These are phyloP conservation scores for Rhodomyrtus tomentosa DNA, from an alignment of 345 rosid species.

Conservation along the genomic window DNA sequence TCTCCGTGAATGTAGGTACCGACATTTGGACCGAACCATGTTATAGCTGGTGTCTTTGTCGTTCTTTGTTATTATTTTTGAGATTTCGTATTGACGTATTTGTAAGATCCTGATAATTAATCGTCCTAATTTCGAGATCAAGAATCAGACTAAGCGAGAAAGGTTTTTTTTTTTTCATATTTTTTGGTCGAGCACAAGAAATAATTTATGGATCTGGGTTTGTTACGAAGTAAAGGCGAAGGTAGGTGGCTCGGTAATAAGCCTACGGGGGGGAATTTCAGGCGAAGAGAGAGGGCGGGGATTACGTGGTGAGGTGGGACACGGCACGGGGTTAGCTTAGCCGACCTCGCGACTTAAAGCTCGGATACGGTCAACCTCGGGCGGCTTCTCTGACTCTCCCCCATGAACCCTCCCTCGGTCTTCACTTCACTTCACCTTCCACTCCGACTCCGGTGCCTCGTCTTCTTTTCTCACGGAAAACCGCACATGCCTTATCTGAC, in stretches of 20 bases:
- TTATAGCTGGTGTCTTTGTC: too few relatives aligned
- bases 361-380: not conserved
- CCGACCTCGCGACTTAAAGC: not conserved
- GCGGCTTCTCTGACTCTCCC: not conserved
- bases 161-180: too few relatives aligned
- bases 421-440: not conserved
- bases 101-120: too few relatives aligned
- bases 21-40: accelerated
- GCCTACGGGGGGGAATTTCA: not conserved
- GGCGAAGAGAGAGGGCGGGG: not conserved
- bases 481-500: not conserved
- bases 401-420: not conserved
- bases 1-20: accelerated
- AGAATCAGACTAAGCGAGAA: not conserved
- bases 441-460: not conserved
- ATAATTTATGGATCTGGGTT: not conserved
- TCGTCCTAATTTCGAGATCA: not conserved
- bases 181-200: too few relatives aligned
- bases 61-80: too few relatives aligned
- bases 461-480: not conserved
- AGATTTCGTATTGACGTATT: too few relatives aligned
- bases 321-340: not conserved
- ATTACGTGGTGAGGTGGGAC: not conserved
- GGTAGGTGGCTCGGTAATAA: not conserved
- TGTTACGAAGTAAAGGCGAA: not conserved